phyloP scores from a whole-genome alignment of 2,329 filamentous ascomycete species.

The Colletotrichum sp. region DNA sequence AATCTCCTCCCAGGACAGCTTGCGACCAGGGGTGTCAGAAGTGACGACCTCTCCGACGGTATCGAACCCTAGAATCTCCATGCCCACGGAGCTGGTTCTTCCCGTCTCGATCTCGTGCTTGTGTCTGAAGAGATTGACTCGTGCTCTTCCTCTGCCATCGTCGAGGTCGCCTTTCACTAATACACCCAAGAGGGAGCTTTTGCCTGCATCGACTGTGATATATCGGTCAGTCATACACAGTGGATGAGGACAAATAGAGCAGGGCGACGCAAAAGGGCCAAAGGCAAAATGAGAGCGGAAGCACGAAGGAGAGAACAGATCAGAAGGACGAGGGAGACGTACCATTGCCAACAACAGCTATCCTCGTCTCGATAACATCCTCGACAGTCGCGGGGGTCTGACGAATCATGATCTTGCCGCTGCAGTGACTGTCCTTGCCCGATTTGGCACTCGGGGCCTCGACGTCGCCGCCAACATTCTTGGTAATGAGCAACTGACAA shows the following conservation, averaged over 20 bases:
- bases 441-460: slow-evolving; percentile 69
- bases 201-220: slow-evolving; percentile 86
- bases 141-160: slow-evolving; percentile 90
- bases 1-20: slow-evolving; percentile 96
- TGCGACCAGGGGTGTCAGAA: slow-evolving; percentile 82
- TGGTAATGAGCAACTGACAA: slow-evolving; percentile 84
- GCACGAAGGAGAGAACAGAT: not conserved
- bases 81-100: slow-evolving; percentile 92
- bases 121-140: slow-evolving; percentile 95
- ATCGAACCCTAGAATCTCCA: slow-evolving; percentile 99
- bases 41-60: slow-evolving; percentile 82
- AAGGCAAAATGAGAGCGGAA: not conserved
- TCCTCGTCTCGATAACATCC: slow-evolving; percentile 91
- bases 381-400: slow-evolving; percentile 76
- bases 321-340: slow-evolving; percentile 24
- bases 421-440: slow-evolving; percentile 74
- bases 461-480: slow-evolving; percentile 80
- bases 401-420: slow-evolving; percentile 87
- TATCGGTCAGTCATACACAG: not conserved
- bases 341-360: slow-evolving; percentile 96
- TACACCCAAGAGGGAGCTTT: slow-evolving; percentile 94
- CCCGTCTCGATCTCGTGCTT: slow-evolving; percentile 98
- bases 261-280: not conserved
- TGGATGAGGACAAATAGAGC: too few relatives aligned
- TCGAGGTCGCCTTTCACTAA: slow-evolving; percentile 95